These are phyloP conservation scores for Boletus smithii DNA, from an alignment of 1,284 basidiomycete species.

Conservation along the genomic window DNA sequence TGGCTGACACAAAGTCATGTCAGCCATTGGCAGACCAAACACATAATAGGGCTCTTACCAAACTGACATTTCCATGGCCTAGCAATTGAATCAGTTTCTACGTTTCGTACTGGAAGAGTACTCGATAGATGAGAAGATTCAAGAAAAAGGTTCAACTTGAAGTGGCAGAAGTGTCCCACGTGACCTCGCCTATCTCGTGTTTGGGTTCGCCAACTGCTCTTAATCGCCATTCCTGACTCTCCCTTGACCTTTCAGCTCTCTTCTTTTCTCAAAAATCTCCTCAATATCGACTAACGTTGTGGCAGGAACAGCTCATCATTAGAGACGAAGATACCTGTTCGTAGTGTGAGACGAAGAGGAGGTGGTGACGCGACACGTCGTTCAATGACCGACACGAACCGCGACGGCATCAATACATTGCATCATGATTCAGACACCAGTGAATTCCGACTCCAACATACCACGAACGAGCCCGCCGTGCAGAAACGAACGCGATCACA, in stretches of 20 bases:
- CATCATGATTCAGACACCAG: conserved; percentile 2
- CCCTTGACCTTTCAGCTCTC: neutral
- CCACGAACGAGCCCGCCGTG: too few species aligned
- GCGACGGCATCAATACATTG: conserved; percentile 6
- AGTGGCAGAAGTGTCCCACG: neutral
- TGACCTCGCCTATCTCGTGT: neutral
- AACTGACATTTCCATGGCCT: too few species aligned
- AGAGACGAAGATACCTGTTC: neutral
- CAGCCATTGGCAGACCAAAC: too few species aligned
- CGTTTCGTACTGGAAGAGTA: too few species aligned
- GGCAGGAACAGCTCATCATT: neutral
- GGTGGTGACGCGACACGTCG: conserved; percentile 2
- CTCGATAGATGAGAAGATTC: too few species aligned
- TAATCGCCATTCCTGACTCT: conserved; percentile 2
- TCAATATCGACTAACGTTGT: neutral
- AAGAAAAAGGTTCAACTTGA: too few species aligned
- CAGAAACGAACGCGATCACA: conserved; percentile 52
- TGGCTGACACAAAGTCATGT: too few species aligned
- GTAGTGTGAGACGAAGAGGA: conserved; percentile 1
- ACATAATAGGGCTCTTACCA: too few species aligned
- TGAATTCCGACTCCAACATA: conserved; percentile 3
- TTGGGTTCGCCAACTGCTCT: too few species aligned
- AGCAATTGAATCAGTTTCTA: too few species aligned
- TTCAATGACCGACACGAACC: conserved; percentile 21
- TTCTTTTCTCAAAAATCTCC: neutral